These are phyloP conservation scores for Artemisia tridentata DNA, from an alignment of 129 eudicot species.

Conservation along the genomic window DNA sequence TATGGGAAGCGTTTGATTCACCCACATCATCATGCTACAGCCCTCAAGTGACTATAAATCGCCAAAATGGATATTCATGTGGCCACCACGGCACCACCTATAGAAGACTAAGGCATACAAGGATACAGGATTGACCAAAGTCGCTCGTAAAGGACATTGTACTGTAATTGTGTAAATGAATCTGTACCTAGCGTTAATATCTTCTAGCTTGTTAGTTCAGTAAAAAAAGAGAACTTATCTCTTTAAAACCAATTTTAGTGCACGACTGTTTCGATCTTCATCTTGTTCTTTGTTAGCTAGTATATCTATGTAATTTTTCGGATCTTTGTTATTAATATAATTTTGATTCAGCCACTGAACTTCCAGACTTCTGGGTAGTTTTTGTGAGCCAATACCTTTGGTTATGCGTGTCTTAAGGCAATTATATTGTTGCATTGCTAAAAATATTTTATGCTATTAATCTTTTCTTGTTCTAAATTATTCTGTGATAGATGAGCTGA, in stretches of 20 bases:
- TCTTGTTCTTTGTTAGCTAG: neutral
- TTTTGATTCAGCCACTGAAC: too few species aligned
- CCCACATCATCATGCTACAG: neutral
- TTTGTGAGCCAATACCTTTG: too few species aligned
- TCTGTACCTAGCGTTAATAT: neutral
- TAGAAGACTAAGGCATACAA: slow-evolving; percentile 1
- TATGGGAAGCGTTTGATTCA: neutral
- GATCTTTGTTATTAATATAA: too few species aligned
- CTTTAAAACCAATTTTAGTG: neutral
- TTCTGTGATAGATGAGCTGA: too few species aligned
- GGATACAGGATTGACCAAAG: neutral
- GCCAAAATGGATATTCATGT: slow-evolving; percentile 1
- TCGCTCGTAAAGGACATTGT: neutral
- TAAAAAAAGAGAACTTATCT: neutral
- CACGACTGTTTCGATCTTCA: neutral
- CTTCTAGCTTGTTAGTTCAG: slow-evolving; percentile 18
- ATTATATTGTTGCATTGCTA: too few species aligned
- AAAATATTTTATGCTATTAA: too few species aligned
- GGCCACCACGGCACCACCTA: too few species aligned
- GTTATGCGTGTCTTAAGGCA: too few species aligned
- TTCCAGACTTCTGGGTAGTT: too few species aligned
- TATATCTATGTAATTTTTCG: too few species aligned
- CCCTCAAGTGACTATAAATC: slow-evolving; percentile 12
- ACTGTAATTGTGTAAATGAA: slow-evolving; percentile 15
- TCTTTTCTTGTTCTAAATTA: too few species aligned